Evolutionary conservation across 441 rosid genomes (phyloP).

Genomic region (Corymbia calophylla): DNA sequence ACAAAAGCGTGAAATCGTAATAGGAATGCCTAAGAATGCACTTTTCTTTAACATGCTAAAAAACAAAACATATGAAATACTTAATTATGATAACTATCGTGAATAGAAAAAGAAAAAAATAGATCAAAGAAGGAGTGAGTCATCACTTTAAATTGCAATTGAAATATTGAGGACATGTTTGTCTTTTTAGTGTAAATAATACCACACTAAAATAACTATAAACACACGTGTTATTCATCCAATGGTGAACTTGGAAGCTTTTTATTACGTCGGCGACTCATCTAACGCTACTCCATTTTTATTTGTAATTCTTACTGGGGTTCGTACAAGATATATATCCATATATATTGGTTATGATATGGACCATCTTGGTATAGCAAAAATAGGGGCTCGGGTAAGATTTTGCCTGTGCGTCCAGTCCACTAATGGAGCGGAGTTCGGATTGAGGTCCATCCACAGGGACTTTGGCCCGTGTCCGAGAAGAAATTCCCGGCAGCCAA

Average conservation of each 20-base stretch:
- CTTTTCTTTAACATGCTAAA: not conserved
- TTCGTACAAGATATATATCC: not conserved
- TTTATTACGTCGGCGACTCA: fast-evolving
- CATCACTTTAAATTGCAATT: not conserved
- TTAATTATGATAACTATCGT: too few species aligned
- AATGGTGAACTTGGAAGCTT: not conserved
- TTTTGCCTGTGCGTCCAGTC: not conserved
- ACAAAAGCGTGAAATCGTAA: not conserved
- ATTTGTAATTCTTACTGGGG: not conserved
- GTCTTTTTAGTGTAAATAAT: not conserved
- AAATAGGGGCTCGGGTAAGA: not conserved
- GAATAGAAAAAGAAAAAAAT: not conserved
- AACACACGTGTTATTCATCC: fast-evolving
- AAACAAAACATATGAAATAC: too few species aligned
- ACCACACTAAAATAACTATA: fast-evolving
- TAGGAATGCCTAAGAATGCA: not conserved
- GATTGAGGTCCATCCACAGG: not conserved
- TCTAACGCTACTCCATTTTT: not conserved
- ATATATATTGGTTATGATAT: not conserved
- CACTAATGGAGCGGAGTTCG: not conserved
- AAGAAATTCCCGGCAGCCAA: not conserved
- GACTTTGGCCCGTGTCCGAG: not conserved
- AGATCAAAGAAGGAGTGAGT: not conserved
- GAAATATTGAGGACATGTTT: not conserved
- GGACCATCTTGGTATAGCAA: not conserved